phyloP scores from a whole-genome alignment of 345 rosid genomes.

The Gossypium stocksii region DNA sequence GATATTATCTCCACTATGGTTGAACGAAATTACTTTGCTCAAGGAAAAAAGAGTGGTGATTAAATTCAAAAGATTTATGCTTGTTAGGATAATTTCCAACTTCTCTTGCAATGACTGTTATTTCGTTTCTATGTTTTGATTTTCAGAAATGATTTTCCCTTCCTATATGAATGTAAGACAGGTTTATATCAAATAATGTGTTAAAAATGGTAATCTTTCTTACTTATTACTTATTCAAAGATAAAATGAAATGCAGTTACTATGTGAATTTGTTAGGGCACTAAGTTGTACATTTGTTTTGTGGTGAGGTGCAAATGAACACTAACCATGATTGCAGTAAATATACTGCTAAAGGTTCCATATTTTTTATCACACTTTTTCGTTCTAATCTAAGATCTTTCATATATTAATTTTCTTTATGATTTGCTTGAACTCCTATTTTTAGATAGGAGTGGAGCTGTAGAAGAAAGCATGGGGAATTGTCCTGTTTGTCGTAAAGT shows the following conservation, averaged over 20 bases:
- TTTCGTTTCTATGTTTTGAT: neutral
- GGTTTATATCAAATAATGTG: neutral
- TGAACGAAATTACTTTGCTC: neutral
- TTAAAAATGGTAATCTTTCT: neutral
- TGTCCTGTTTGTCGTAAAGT: constrained; percentile 91
- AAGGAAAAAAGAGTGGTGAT: neutral
- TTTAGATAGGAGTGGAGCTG: constrained; percentile 27
- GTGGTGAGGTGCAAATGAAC: neutral
- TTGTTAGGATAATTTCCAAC: neutral
- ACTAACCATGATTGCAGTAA: neutral
- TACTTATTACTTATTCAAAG: neutral
- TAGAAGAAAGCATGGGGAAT: constrained; percentile 45
- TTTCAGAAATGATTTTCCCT: neutral
- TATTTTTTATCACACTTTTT: neutral
- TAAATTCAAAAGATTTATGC: neutral
- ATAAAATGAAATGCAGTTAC: neutral
- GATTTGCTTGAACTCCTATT: neutral
- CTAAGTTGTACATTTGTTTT: neutral
- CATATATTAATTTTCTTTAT: neutral
- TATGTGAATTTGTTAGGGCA: neutral
- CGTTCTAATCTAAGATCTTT: neutral
- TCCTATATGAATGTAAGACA: neutral
- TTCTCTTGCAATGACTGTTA: neutral
- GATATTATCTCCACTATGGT: neutral
- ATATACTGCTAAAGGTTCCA: neutral